Evolutionary conservation across 139 green algal genomes (phyloP), one percentile per base, ranked within the genome.

Genomic region (Coccomyxa sp.): DNA sequence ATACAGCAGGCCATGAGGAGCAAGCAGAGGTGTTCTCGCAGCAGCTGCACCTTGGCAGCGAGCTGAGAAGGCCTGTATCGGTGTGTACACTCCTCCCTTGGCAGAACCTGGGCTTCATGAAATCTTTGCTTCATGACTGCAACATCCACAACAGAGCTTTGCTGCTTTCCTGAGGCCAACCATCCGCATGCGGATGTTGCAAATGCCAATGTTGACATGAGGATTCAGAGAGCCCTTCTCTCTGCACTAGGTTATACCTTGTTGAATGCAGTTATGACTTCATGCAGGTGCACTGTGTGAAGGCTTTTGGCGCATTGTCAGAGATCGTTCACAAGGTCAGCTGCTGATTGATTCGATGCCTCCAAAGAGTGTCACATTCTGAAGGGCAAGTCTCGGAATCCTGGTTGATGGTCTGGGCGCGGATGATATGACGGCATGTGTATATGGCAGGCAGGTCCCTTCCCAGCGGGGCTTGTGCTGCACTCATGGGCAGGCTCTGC

Each of bases 281-380:
- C 35, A 24, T 27, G 55, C 84, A 88, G 82, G 77, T 90, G 16
- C 85, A 90, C 70, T 90, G 87, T 39, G 85, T 90, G 41, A 55
- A 69, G 0, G 77, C 80, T 0, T 85, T 77, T 74, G 85, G 34
- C 33, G 9, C 10, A 29, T 24, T 31, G 22, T 40, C 12, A 50
- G 27, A 33, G 10, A 44, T 74, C 10, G 18, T 50, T 40, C 33
- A 74, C n/a, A 34, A 44, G 18, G 34, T 50, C 33, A 29, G 34
- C 69, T 14, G 29, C 33, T 12, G 2, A 31, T 18, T 24, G 34
- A 34, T 44, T 6, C 35, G 34, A 33, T 40, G 34, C 34, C 9
- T 74, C 33, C 3, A 14, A 50, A 34, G 2, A 6, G 27, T 64
- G 22, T 6, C 50, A 31, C 4, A 2, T 7, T 1, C 27, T 6